Evolutionary conservation across 345 rosid species (phyloP), one percentile per base, ranked within the genome.

Genomic region (Psidium friedrichsthalianum): DNA sequence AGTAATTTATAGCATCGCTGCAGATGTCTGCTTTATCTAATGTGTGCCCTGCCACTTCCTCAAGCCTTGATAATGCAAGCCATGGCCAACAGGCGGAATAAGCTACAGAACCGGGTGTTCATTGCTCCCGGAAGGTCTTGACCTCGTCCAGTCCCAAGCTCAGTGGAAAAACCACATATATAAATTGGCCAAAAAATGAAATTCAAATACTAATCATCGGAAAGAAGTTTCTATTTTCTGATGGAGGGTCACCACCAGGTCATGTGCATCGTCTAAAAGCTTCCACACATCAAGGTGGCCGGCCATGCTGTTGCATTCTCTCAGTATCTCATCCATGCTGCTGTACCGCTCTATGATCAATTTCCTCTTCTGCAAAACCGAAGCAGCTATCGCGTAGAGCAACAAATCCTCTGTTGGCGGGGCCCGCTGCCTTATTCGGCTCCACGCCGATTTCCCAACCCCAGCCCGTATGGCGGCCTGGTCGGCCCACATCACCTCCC

Each of bases 401-500:
- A 98, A 83, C 82, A 98, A 83, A 93, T 98, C 98, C 6, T 98
- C 98, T 1, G 98, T 94, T 1, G 99, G 99, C 5, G 99, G 99
- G 3, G 96, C 97, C 2, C 92, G 89, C 87, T 93, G 98, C 86
- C 96, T 92, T 87, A 96, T 94, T 56, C 93, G 88, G 89, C 94
- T 93, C 99, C 99, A 96, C 0, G 98, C 93, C 40, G 99, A 91
- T 85, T 93, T 96, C 58, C 98, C 96, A 4, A 97, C 87, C 86
- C 98, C 96, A 11, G 95, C 95, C 88, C 98, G 94, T 40, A 94
- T 90, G 27, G 99, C 98, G 56, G 98, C 99, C 88, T 95, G 99
- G 90, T 97, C 99, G 27, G 99, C 99, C 99, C 99, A 96, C 91
- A 97, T 92, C 55, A 96, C 99, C 90, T 97, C 99, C 99, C 99